These are phyloP conservation scores for Speleostelium caveatum DNA, from an alignment of 78 protist species.

Conservation along the genomic window DNA sequence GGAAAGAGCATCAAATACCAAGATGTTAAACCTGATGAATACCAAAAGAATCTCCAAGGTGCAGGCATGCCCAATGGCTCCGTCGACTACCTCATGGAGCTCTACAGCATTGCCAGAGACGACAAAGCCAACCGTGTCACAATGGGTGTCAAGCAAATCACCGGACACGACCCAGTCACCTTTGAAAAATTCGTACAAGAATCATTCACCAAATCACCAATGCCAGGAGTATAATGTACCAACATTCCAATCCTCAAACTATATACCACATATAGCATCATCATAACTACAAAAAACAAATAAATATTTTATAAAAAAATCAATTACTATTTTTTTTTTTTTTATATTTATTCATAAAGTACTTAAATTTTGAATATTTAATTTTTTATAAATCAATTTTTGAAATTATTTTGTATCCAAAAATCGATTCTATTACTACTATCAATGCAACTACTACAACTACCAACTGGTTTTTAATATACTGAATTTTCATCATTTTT, in stretches of 20 bases:
- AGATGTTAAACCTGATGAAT: not conserved
- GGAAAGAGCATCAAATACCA: constrained; percentile 1
- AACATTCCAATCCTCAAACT: too few species aligned
- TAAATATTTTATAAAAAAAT: too few species aligned
- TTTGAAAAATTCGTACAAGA: constrained; percentile 18
- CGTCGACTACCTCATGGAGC: not conserved
- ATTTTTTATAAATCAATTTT: too few species aligned
- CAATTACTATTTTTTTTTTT: too few species aligned
- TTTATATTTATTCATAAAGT: too few species aligned
- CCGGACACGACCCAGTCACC: constrained; percentile 26
- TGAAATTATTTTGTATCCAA: too few species aligned
- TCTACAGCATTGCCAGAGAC: not conserved
- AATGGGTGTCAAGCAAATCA: constrained; percentile 19
- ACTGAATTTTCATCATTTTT: not conserved
- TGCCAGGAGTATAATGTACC: constrained; percentile 28
- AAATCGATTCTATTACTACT: not conserved
- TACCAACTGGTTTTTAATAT: too few species aligned
- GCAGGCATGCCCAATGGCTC: not conserved
- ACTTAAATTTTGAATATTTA: not conserved
- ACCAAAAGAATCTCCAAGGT: not conserved
- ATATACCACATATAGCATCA: too few species aligned
- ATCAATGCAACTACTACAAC: not conserved
- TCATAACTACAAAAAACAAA: too few species aligned
- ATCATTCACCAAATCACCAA: not conserved
- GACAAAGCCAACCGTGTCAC: constrained; percentile 1